Evolutionary conservation across 2,329 filamentous ascomycete genomes (phyloP).

Genomic region (Sporothrix brasiliensis): DNA sequence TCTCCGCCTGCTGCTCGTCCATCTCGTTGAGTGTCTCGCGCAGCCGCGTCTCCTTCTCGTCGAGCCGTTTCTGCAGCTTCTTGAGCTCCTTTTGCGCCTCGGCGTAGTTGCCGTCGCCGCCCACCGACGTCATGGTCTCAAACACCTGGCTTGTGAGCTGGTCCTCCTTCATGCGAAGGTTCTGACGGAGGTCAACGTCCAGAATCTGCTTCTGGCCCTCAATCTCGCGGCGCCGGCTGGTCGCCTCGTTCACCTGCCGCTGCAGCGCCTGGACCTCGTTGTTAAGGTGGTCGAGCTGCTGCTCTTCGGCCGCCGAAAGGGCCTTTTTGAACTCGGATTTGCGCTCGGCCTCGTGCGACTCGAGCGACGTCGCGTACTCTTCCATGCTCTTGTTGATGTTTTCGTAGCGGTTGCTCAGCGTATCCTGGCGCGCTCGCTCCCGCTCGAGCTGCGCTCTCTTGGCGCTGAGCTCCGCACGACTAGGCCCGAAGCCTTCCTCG

Average conservation of each 20-base stretch:
- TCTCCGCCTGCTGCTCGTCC: conserved; percentile 54
- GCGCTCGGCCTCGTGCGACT: conserved; percentile 77
- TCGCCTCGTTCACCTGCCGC: conserved; percentile 74
- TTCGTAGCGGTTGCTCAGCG: conserved; percentile 65
- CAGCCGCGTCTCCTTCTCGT: conserved; percentile 68
- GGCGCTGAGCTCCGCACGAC: conserved; percentile 73
- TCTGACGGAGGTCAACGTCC: conserved; percentile 86
- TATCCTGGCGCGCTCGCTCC: conserved; percentile 72
- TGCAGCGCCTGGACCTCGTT: conserved; percentile 71
- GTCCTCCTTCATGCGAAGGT: conserved; percentile 82
- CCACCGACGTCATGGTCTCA: conserved; percentile 55
- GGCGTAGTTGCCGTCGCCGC: conserved; percentile 67
- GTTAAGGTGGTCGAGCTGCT: conserved; percentile 72
- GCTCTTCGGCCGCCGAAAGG: conserved; percentile 79
- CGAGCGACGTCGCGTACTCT: conserved; percentile 72
- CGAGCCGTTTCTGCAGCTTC: conserved; percentile 70
- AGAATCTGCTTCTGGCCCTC: conserved; percentile 80
- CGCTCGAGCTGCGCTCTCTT: conserved; percentile 76
- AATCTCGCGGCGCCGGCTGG: conserved; percentile 71
- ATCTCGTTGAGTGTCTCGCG: conserved; percentile 74
- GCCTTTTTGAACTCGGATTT: conserved; percentile 90
- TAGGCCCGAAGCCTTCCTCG: conserved; percentile 78
- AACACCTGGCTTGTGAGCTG: conserved; percentile 77
- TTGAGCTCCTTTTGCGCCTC: conserved; percentile 81
- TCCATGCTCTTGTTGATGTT: conserved; percentile 75